phyloP scores from a whole-genome alignment of 345 rosid genomes.

The Gossypioides kirkii region DNA sequence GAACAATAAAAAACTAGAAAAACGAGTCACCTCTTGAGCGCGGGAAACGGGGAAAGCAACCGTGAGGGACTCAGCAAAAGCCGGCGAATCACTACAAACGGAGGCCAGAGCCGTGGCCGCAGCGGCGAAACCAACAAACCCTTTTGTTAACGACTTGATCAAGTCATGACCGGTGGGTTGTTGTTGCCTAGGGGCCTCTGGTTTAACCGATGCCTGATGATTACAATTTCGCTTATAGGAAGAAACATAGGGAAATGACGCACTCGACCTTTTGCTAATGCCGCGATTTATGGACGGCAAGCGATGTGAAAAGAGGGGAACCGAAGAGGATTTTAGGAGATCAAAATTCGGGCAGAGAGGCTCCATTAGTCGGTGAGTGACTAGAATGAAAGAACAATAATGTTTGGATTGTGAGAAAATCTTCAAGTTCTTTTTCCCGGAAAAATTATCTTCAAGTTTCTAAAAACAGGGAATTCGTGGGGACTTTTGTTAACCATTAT shows the following conservation, averaged over 20 bases:
- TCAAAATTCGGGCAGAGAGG: slow-evolving; percentile 29
- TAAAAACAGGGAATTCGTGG: background rate
- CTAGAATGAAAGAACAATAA: background rate
- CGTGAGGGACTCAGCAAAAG: slow-evolving; percentile 67
- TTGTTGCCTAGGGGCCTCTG: slow-evolving; percentile 5
- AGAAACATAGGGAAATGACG: slow-evolving; percentile 18
- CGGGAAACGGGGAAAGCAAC: slow-evolving; percentile 84
- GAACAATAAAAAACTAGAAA: background rate
- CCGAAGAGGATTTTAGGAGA: slow-evolving; percentile 24
- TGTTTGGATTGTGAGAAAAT: background rate
- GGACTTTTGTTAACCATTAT: slow-evolving; percentile 25
- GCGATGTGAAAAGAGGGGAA: slow-evolving; percentile 18
- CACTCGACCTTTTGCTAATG: slow-evolving; percentile 20
- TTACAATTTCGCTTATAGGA: background rate
- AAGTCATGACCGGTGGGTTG: slow-evolving; percentile 15
- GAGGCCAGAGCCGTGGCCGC: slow-evolving; percentile 51
- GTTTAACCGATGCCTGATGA: slow-evolving; percentile 6
- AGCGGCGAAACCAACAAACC: slow-evolving; percentile 49
- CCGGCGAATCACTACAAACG: slow-evolving; percentile 48
- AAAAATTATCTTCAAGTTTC: too few relatives aligned
- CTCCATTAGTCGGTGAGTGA: slow-evolving; percentile 27
- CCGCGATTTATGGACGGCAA: slow-evolving; percentile 18
- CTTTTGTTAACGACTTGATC: slow-evolving; percentile 33
- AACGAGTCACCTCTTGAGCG: slow-evolving; percentile 56
- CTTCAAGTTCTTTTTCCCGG: too few relatives aligned